Base-by-base conservation (phyloP, 2,329 filamentous ascomycete genomes). In the Geosmithia morbida region DNA sequence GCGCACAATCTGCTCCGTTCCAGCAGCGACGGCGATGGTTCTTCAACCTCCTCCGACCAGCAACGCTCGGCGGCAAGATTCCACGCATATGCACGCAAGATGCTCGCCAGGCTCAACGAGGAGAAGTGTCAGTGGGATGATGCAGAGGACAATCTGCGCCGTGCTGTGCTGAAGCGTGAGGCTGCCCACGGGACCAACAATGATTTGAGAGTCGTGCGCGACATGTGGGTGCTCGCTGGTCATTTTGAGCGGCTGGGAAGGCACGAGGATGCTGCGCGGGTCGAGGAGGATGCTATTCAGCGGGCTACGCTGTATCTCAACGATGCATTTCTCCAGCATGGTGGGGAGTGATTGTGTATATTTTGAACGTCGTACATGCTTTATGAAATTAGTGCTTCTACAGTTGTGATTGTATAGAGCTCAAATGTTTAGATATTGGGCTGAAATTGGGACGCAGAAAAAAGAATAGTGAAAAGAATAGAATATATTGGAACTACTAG, bases 1-100 rank as follows among this genome's bases (percentile, higher is more conserved):
- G 62, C 61, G 1, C 26, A 55, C 26, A 50, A 54, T 22, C 43
- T 65, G 45, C 54, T 65, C 7, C 54, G 51, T 10, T n/a, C 46
- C 20, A 52, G 52, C 7, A 51, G 52, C 6, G 33, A 47, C 4
- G 49, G 49, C 29, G 52, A n/a, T n/a, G n/a, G n/a, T n/a, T n/a
- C n/a, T n/a, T n/a, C n/a, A n/a, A n/a, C 56, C 2, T 56, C 55
- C 22, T 57, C 59, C 1, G 56, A 53, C 46, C 4, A 26, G 22
- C 22, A 26, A 8, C 58, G 57, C 26, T 59, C 59, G 1, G 57
- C 53, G 46, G 62, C 58, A 8, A 55, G 62, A n/a, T 65, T 65
- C 37, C 62, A 65, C 44, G 62, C 62, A 4, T 65, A 65, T 45
- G 62, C 61, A 18, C 60, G 57, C 46, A 65, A 65, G 52, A 65